Conservation (phyloP, 2,329 filamentous ascomycete species). For the Podosphaera leucotricha region DNA sequence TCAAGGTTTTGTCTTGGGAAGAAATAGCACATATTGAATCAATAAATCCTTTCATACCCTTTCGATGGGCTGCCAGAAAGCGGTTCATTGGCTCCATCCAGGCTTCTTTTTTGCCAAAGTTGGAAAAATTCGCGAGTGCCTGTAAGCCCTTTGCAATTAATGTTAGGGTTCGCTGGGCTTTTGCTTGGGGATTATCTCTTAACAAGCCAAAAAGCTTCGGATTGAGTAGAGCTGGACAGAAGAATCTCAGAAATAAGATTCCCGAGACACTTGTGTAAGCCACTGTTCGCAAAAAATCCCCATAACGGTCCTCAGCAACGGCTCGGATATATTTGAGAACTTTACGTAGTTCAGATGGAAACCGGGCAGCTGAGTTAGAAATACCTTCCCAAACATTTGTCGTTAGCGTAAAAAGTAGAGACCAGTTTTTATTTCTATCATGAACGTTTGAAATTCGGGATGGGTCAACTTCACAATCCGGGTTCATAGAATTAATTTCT, state of each 20-base stretch:
- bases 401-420: conserved; percentile 48
- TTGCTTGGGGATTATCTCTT: conserved; percentile 56
- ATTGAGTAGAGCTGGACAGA: conserved; percentile 88
- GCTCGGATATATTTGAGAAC: conserved; percentile 81
- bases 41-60: conserved; percentile 67
- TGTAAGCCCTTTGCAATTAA: conserved; percentile 83
- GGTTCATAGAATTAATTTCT: conserved; percentile 76
- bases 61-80: conserved; percentile 52
- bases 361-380: conserved; percentile 43
- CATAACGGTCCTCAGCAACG: conserved; percentile 84
- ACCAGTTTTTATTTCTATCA: conserved; percentile 68
- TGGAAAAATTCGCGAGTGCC: conserved; percentile 72
- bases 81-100: conserved; percentile 99
- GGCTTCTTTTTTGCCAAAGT: conserved; percentile 82
- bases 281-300: conserved; percentile 72
- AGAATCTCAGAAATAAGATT: conserved; percentile 83
- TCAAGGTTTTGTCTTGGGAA: conserved; percentile 37
- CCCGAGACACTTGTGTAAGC: conserved; percentile 87
- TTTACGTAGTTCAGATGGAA: conserved; percentile 59
- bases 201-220: conserved; percentile 81
- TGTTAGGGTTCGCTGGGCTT: conserved; percentile 69
- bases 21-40: conserved; percentile 70
- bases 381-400: conserved; percentile 74
- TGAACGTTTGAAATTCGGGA: conserved; percentile 43
- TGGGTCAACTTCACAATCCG: conserved; percentile 87